Base-by-base conservation (phyloP, 139 green algal genomes). In the Deuterostichococcus epilithicus region DNA sequence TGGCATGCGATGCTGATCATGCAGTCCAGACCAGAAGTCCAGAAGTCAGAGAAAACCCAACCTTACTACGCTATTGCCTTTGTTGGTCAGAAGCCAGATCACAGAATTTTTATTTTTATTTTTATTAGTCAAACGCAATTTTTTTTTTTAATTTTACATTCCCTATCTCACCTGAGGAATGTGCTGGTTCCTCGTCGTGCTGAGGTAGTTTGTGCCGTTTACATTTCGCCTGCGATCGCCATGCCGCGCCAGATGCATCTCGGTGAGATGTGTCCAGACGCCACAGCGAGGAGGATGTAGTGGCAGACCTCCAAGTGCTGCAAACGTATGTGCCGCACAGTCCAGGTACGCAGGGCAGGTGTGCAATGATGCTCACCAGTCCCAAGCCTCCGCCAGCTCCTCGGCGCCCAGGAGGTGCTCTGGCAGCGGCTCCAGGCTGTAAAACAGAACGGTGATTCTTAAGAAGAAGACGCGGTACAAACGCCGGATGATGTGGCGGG, bases 141-240 rank as follows among this genome's bases (percentile, higher is more conserved):
- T n/a, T n/a, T n/a, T n/a, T n/a, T n/a, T n/a, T n/a, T n/a, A n/a
- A n/a, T n/a, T n/a, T n/a, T n/a, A n/a, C n/a, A n/a, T n/a, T n/a
- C n/a, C n/a, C 52, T 3, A 63, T 3, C 52, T 3, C 52, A 63
- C 52, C 45, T 88, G 70, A 1, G 86, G 90, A 20, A 93, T 78
- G 84, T 93, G 90, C 83, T 94, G 92, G 80, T 97, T 97, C 45
- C 90, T 78, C 0, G 79, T 89, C 36, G 87, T 88, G 38, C 70
- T 87, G 26, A 89, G 65, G 75, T 86, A 95, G 76, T 92, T 94
- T 32, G 76, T 84, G 1, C 88, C 87, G 23, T 92, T 84, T 3
- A 90, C 83, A 66, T 88, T 86, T 2, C 86, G 70, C 90, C 88
- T 90, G 83, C 74, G 76, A 30, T 76, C 80, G 5, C 26, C 38